Percentiles rank a stretch among this genome's conserved stretches.
phyloP scores from a whole-genome alignment of 768 basidiomycete genomes.

The Termitomyces sp. region DNA sequence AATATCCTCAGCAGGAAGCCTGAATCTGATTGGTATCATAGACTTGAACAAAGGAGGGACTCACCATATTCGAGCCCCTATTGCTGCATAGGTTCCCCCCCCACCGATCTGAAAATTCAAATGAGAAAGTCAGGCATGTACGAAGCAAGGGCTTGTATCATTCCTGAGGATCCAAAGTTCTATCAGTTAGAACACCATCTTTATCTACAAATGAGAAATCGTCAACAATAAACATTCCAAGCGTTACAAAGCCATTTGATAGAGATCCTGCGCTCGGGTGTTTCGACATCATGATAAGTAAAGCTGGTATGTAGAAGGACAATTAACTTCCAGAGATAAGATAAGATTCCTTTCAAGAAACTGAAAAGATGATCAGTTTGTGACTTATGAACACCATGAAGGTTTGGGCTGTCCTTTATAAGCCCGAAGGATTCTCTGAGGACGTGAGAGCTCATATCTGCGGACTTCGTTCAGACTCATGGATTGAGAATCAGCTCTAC shows the following conservation, averaged over 20 bases:
- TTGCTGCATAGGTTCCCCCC: conserved; percentile 75
- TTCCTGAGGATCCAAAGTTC: conserved; percentile 44
- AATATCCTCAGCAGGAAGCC: conserved; percentile 58
- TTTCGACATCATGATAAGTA: conserved; percentile 17
- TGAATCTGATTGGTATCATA: conserved; percentile 19
- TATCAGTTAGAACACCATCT: conserved; percentile 45
- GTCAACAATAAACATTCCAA: conserved; percentile 92
- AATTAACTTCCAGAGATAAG: conserved; percentile 5
- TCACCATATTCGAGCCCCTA: conserved; percentile 82
- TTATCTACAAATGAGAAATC: conserved; percentile 61
- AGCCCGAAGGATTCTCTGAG: conserved; percentile 33
- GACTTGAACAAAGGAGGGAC: not conserved
- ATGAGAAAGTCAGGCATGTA: not conserved
- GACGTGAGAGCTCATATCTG: conserved; percentile 24
- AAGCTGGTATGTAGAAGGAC: not conserved
- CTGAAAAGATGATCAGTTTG: not conserved
- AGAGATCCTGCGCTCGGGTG: not conserved
- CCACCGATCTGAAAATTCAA: conserved; percentile 65
- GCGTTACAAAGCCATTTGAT: conserved; percentile 45
- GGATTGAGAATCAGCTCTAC: conserved; percentile 46
- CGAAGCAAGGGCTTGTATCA: conserved; percentile 15
- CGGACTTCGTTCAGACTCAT: not conserved
- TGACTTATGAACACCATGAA: conserved; percentile 24
- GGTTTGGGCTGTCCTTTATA: conserved; percentile 39
- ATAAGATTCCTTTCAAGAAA: conserved; percentile 7